A percentile compares a stretch with the other conserved stretches of the same genome.
phyloP scores from a whole-genome alignment of 306 rosid genomes.

The Cucumis melo region DNA sequence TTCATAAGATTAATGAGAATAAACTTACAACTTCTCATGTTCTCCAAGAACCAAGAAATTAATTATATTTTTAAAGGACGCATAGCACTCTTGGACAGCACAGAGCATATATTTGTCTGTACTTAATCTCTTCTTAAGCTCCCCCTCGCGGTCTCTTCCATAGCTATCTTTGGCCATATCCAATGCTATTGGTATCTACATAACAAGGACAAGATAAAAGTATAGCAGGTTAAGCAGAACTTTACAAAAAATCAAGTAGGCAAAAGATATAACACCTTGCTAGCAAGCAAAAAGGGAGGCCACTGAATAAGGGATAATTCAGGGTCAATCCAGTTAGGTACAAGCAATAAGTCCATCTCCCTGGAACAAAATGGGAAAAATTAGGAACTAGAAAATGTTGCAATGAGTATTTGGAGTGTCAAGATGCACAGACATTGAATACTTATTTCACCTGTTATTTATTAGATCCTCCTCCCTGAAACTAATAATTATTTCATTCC shows the following conservation, averaged over 20 bases:
- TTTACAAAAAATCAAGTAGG: slow-evolving; percentile 7
- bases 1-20: not conserved
- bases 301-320: slow-evolving; percentile 62
- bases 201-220: slow-evolving; percentile 1
- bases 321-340: slow-evolving; percentile 76
- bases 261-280: slow-evolving; percentile 48
- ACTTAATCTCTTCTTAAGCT: slow-evolving; percentile 63
- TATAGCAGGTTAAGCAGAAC: not conserved
- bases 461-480: slow-evolving; percentile 92
- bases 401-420: slow-evolving; percentile 5
- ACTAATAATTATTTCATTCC: slow-evolving; percentile 80
- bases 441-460: slow-evolving; percentile 43
- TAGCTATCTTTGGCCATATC: slow-evolving; percentile 89
- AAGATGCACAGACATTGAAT: slow-evolving; percentile 1
- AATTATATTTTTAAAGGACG: slow-evolving; percentile 55
- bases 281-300: slow-evolving; percentile 99
- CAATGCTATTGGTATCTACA: slow-evolving; percentile 87
- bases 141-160: slow-evolving; percentile 35
- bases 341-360: slow-evolving; percentile 89
- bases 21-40: slow-evolving; percentile 55
- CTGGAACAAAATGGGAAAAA: slow-evolving; percentile 25
- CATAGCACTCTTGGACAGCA: slow-evolving; percentile 78
- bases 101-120: slow-evolving; percentile 63
- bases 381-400: not conserved
- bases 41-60: slow-evolving; percentile 57